phyloP scores from a whole-genome alignment of 106 monocot genomes.

The Acanthochlamys bracteata region DNA sequence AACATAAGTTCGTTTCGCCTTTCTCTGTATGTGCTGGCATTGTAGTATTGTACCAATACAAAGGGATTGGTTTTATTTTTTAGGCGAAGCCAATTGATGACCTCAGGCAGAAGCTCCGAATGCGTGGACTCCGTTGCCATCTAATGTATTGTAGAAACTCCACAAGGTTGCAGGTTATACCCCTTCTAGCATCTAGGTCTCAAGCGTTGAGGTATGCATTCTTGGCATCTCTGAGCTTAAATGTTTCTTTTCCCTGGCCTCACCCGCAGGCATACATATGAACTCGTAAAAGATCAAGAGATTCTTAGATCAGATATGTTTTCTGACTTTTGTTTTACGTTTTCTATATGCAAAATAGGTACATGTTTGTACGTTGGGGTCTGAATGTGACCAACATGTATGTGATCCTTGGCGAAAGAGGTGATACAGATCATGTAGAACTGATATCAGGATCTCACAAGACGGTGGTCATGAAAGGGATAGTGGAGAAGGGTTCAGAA shows the following conservation, averaged over 20 bases:
- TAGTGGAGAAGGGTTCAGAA: slow-evolving; percentile 77
- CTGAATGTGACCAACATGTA: slow-evolving; percentile 74
- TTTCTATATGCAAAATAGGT: slow-evolving; percentile 31
- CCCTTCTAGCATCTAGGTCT: slow-evolving; percentile 80
- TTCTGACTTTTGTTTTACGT: no score
- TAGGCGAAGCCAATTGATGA: slow-evolving; percentile 65
- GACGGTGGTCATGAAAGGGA: slow-evolving; percentile 67
- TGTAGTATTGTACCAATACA: no score
- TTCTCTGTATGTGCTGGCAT: no score
- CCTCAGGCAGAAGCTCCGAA: slow-evolving; percentile 62
- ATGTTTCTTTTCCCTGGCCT: neutral
- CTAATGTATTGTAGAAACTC: slow-evolving; percentile 88
- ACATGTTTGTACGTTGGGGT: slow-evolving; percentile 85
- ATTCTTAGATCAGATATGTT: no score
- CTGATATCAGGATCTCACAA: slow-evolving; percentile 86
- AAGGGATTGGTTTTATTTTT: neutral
- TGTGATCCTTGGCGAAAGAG: slow-evolving; percentile 72
- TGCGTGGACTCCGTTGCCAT: slow-evolving; percentile 85
- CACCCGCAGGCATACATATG: no score
- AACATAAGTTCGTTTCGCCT: neutral
- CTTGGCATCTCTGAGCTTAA: neutral
- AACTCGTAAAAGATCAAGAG: no score
- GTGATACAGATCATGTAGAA: slow-evolving; percentile 88
- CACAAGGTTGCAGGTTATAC: slow-evolving; percentile 77
- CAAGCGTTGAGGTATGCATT: slow-evolving; percentile 79